These are phyloP conservation scores for Omphalea diandra DNA, from an alignment of 441 rosid genomes.

Conservation along the genomic window DNA sequence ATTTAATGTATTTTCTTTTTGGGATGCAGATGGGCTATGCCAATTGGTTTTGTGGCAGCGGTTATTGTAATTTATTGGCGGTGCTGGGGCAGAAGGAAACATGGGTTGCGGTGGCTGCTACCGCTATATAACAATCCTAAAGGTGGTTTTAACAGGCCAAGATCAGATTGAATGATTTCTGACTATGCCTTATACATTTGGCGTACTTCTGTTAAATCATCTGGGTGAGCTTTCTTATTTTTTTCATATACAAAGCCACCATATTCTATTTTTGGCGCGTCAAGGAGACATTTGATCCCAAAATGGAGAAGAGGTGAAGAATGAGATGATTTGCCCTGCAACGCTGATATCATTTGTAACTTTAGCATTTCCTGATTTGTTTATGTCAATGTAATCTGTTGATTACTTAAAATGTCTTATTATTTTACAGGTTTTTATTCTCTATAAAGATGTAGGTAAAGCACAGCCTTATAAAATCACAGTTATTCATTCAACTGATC, in stretches of 20 bases:
- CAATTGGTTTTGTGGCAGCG: slow-evolving; percentile 50
- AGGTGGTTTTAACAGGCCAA: slow-evolving; percentile 56
- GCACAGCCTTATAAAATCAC: not conserved
- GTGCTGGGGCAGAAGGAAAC: slow-evolving; percentile 77
- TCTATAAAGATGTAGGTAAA: not conserved
- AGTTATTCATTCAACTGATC: not conserved
- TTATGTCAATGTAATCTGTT: slow-evolving; percentile 27
- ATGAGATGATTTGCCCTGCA: slow-evolving; percentile 18
- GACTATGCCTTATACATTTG: not conserved
- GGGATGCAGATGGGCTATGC: slow-evolving; percentile 86
- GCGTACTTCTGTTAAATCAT: slow-evolving; percentile 14
- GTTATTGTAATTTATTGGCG: slow-evolving; percentile 71
- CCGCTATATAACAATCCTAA: slow-evolving; percentile 65
- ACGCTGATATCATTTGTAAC: slow-evolving; percentile 16
- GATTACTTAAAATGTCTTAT: slow-evolving; percentile 11
- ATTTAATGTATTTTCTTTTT: not conserved
- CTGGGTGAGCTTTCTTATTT: slow-evolving; percentile 31
- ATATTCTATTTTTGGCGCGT: slow-evolving; percentile 20
- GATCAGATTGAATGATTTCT: slow-evolving; percentile 57
- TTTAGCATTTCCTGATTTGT: slow-evolving; percentile 23
- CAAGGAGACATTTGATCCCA: not conserved
- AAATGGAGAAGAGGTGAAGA: slow-evolving; percentile 22
- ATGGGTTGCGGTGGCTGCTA: slow-evolving; percentile 64
- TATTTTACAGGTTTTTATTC: slow-evolving; percentile 9
- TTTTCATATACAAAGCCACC: slow-evolving; percentile 29